Percentiles rank a stretch among this genome's conserved stretches.
Conservation (phyloP, 768 basidiomycete species). For the Leucosporidium yakuticum region DNA sequence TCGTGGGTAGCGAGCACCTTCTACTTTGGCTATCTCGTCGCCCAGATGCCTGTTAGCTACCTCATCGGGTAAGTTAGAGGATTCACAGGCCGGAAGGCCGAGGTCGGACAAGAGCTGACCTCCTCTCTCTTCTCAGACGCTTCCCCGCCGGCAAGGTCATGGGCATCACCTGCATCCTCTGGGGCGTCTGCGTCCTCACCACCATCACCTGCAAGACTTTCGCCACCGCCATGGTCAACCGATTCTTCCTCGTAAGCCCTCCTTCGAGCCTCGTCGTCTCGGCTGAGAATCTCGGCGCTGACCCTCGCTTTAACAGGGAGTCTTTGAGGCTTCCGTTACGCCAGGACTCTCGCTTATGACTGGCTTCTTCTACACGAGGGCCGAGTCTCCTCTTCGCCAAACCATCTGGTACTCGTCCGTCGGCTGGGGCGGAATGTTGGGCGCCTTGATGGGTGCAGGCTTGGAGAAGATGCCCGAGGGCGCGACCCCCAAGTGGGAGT, state of each 20-base stretch:
- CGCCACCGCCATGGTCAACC: constrained; percentile 40
- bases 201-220: constrained; percentile 41
- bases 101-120: too few species aligned
- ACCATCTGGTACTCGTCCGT: constrained; percentile 44
- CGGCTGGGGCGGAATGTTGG: constrained; percentile 45
- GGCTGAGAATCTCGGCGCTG: too few species aligned
- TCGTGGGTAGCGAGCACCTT: constrained; percentile 14
- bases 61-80: constrained; percentile 9
- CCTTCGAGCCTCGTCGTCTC: too few species aligned
- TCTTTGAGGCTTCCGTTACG: constrained; percentile 43
- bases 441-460: constrained; percentile 43
- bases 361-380: constrained; percentile 39
- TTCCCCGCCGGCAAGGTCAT: constrained; percentile 42
- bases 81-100: neutral
- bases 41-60: neutral
- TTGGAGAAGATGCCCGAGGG: constrained; percentile 22
- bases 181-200: constrained; percentile 42
- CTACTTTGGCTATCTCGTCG: constrained; percentile 9
- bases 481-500: constrained; percentile 23
- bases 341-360: constrained; percentile 44
- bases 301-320: neutral
- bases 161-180: constrained; percentile 42
- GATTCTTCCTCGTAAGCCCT: constrained; percentile 41
- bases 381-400: constrained; percentile 42
- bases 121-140: constrained; percentile 38